Evolutionary conservation across 202 grass and related monocot species (phyloP).

Genomic region (Panicum hallii): DNA sequence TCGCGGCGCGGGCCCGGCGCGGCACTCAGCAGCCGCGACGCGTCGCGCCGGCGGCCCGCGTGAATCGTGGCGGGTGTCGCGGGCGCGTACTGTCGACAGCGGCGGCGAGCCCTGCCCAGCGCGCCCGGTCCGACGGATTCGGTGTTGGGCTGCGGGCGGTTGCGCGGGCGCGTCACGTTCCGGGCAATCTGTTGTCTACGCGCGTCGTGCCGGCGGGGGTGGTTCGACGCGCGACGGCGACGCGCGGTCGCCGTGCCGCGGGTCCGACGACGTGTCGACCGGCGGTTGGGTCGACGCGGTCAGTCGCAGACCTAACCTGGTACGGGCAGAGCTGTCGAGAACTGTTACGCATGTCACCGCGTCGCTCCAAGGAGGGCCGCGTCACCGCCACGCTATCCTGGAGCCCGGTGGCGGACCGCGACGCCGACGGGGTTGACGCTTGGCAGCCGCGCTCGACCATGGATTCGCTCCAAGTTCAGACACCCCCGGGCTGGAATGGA

Average conservation of each 20-base stretch:
- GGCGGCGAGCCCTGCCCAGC: no score
- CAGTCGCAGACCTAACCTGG: not conserved
- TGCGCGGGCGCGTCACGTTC: not conserved
- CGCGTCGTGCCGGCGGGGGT: constrained; percentile 33
- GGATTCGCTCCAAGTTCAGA: no score
- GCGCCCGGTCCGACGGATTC: not conserved
- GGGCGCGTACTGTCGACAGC: constrained; percentile 13
- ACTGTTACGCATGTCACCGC: not conserved
- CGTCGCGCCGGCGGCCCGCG: not conserved
- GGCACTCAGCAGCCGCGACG: not conserved
- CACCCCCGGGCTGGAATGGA: no score
- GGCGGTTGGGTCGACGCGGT: not conserved
- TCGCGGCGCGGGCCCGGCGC: no score
- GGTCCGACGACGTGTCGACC: not conserved
- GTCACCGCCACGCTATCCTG: not conserved
- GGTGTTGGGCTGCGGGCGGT: not conserved
- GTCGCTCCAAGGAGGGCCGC: not conserved
- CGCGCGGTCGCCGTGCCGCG: not conserved
- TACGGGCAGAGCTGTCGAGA: not conserved
- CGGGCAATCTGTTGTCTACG: no score
- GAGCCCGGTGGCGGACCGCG: not conserved
- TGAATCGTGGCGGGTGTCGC: constrained; percentile 30
- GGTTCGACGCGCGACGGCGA: constrained; percentile 6
- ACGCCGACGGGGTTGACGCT: not conserved
- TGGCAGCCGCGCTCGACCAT: not conserved